phyloP scores from a whole-genome alignment of 768 basidiomycete genomes.

The Kwoniella mangroviensis region DNA sequence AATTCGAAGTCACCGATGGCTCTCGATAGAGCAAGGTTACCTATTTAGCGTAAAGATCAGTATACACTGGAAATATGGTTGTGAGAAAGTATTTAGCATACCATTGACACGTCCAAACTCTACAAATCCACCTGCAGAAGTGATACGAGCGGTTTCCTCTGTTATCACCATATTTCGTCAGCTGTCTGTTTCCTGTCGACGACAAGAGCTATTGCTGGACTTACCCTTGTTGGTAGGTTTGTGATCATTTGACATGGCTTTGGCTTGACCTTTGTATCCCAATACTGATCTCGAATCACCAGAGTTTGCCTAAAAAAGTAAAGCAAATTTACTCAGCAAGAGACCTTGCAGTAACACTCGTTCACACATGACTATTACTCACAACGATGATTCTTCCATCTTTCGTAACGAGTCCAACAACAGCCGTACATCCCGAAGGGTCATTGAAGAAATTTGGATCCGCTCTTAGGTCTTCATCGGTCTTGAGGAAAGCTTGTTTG shows the following conservation, averaged over 20 bases:
- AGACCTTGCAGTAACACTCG: neutral
- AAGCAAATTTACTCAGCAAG: neutral
- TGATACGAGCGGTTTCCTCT: constrained; percentile 86
- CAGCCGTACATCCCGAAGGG: constrained; percentile 95
- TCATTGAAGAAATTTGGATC: constrained; percentile 85
- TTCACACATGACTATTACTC: constrained; percentile 9
- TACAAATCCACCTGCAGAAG: constrained; percentile 89
- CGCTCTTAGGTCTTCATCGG: constrained; percentile 89
- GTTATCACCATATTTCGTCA: constrained; percentile 8
- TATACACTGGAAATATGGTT: neutral
- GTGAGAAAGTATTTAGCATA: constrained; percentile 50
- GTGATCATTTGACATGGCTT: constrained; percentile 90
- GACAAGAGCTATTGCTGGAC: constrained; percentile 42
- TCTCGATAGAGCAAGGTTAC: constrained; percentile 91
- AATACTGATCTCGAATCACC: constrained; percentile 94
- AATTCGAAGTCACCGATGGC: constrained; percentile 98
- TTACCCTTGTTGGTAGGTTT: constrained; percentile 86
- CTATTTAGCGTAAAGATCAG: constrained; percentile 59
- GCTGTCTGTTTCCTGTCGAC: neutral
- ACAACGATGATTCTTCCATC: constrained; percentile 69
- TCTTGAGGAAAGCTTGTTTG: constrained; percentile 87
- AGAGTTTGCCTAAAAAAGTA: constrained; percentile 78
- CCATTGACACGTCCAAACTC: constrained; percentile 97
- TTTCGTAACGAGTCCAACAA: constrained; percentile 78
- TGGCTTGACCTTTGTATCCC: constrained; percentile 79